These are phyloP conservation scores for Holtermannia corniformis DNA, from an alignment of 768 basidiomycete species.

Conservation along the genomic window DNA sequence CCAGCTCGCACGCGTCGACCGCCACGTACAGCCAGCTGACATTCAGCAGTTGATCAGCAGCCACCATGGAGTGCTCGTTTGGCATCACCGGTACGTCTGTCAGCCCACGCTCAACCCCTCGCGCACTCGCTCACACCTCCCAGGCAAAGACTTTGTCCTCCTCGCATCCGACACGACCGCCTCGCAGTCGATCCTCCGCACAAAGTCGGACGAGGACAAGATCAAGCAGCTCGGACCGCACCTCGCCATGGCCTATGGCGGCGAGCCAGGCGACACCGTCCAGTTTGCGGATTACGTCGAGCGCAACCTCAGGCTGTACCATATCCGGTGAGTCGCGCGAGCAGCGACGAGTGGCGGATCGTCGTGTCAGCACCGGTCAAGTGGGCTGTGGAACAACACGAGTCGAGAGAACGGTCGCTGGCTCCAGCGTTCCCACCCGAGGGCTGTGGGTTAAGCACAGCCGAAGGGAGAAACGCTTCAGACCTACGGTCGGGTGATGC, in stretches of 20 bases:
- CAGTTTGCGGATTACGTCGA: conserved; percentile 96
- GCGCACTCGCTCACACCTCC: neutral
- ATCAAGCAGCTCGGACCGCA: conserved; percentile 84
- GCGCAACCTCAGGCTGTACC: conserved; percentile 88
- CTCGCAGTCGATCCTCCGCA: conserved; percentile 86
- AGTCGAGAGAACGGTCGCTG: too few relatives aligned
- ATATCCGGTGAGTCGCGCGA: conserved; percentile 57
- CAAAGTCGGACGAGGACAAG: conserved; percentile 96
- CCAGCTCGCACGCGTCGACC: too few relatives aligned
- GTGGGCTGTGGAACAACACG: neutral
- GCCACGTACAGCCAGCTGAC: too few relatives aligned
- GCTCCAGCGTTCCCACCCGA: too few relatives aligned
- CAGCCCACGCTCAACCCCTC: neutral
- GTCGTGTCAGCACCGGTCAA: too few relatives aligned
- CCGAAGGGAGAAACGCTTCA: too few relatives aligned
- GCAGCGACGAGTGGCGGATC: too few relatives aligned
- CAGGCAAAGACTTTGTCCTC: conserved; percentile 84
- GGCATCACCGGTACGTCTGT: conserved; percentile 51
- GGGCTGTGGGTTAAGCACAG: too few relatives aligned
- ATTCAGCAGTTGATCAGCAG: neutral
- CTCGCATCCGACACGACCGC: conserved; percentile 85
- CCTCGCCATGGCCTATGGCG: conserved; percentile 87
- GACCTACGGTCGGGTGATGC: too few relatives aligned
- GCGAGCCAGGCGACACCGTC: conserved; percentile 92
- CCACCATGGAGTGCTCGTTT: conserved; percentile 78